Percentiles rank a stretch among this genome's conserved stretches.
Conservation (phyloP, 257 asterid species). For the Hygrophila difformis region DNA sequence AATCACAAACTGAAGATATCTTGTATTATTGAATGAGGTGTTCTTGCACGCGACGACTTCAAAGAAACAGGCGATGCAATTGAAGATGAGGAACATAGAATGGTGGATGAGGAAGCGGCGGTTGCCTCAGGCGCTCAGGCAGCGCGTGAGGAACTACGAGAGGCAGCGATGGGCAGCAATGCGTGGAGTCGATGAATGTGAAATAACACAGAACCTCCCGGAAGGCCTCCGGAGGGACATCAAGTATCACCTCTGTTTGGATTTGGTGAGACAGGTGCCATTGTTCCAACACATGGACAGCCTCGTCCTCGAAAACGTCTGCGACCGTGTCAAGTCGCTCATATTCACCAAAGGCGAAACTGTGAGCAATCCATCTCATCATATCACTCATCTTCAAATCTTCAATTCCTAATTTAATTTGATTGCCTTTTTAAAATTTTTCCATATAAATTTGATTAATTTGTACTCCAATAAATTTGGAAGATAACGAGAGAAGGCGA, state of each 20-base stretch:
- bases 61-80: conserved; percentile 93
- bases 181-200: conserved; percentile 92
- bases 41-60: conserved; percentile 95
- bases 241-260: conserved; percentile 87
- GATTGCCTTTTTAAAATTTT: neutral
- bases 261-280: conserved; percentile 93
- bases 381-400: neutral
- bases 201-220: conserved; percentile 82
- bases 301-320: conserved; percentile 82
- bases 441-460: too few species aligned
- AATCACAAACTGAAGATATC: too few species aligned
- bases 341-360: conserved; percentile 94
- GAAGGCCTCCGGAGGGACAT: conserved; percentile 91
- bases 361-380: conserved; percentile 8
- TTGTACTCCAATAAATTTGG: neutral
- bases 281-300: conserved; percentile 93
- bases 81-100: conserved; percentile 91
- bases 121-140: conserved; percentile 52
- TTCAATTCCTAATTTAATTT: neutral
- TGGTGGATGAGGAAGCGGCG: conserved; percentile 97
- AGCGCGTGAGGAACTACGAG: conserved; percentile 80
- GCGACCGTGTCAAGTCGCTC: conserved; percentile 89
- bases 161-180: conserved; percentile 94
- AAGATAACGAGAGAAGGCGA: conserved; percentile 92
- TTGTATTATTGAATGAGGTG: conserved; percentile 30